Percentiles rank a stretch among this genome's conserved stretches.
These are phyloP conservation scores for Chaetomiaceae sp. DNA, from an alignment of 2,329 filamentous ascomycete genomes.

Conservation along the genomic window DNA sequence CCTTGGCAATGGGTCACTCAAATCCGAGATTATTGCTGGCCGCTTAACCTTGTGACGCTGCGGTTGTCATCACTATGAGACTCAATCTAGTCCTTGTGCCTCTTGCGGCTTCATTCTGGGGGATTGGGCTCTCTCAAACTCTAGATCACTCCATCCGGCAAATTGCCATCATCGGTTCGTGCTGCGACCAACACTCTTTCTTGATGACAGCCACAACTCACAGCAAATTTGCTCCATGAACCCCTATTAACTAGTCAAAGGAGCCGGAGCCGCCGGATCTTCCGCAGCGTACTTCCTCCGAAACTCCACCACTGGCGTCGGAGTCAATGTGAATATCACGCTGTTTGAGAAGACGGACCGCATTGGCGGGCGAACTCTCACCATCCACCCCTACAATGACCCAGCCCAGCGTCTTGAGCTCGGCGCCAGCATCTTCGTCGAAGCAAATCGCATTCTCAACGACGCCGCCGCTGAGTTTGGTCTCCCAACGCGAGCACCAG, in stretches of 20 bases:
- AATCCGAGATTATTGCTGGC: too few species aligned
- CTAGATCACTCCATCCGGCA: constrained; percentile 15
- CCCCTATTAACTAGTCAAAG: constrained; percentile 38
- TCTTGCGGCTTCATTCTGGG: constrained; percentile 2
- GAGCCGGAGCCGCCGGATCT: constrained; percentile 82
- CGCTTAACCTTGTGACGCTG: too few species aligned
- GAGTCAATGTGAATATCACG: constrained; percentile 66
- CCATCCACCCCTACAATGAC: constrained; percentile 69
- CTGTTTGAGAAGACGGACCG: constrained; percentile 75
- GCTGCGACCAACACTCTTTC: background rate
- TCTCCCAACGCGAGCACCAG: constrained; percentile 49
- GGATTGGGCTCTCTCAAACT: background rate
- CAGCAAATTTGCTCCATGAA: background rate
- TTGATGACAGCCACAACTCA: background rate
- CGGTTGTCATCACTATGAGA: constrained; percentile 9
- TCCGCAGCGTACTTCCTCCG: constrained; percentile 79
- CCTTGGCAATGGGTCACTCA: background rate
- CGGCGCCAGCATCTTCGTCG: constrained; percentile 86
- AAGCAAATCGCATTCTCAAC: constrained; percentile 74
- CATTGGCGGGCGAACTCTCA: constrained; percentile 82
- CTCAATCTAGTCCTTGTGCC: background rate
- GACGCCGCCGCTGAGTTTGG: constrained; percentile 65
- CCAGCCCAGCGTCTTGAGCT: constrained; percentile 67
- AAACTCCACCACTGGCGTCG: constrained; percentile 59
- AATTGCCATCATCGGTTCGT: constrained; percentile 30